phyloP scores from a whole-genome alignment of 176 grass and related monocot genomes.

The Phoenix dactylifera region DNA sequence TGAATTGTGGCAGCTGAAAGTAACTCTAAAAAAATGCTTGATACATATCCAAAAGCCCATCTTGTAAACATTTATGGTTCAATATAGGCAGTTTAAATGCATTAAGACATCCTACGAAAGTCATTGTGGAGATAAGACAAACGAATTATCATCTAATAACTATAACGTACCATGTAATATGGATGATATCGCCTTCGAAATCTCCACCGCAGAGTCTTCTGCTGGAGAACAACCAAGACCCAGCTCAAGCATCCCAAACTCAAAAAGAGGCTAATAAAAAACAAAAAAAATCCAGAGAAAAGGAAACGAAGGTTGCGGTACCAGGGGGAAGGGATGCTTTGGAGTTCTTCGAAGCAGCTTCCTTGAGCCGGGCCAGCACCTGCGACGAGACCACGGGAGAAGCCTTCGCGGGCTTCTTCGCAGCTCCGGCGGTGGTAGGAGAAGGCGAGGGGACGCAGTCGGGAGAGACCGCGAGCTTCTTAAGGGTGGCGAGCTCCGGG shows the following conservation, averaged over 20 bases:
- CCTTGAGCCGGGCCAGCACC: constrained; percentile 13
- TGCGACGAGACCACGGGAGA: not conserved
- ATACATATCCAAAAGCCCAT: too few species aligned
- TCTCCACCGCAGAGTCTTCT: not conserved
- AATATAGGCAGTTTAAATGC: too few species aligned
- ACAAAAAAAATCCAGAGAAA: not conserved
- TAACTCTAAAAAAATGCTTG: too few species aligned
- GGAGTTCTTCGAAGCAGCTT: not conserved
- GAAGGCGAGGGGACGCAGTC: not conserved
- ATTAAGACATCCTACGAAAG: too few species aligned
- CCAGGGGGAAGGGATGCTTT: not conserved
- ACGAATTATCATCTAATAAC: not conserved
- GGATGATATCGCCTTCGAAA: constrained; percentile 5
- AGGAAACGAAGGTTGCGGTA: not conserved
- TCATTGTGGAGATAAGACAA: not conserved
- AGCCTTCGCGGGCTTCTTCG: not conserved
- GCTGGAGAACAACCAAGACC: not conserved
- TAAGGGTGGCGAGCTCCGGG: not conserved
- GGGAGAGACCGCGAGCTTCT: not conserved
- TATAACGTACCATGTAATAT: constrained; percentile 8
- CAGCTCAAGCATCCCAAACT: too few species aligned
- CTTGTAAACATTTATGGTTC: too few species aligned
- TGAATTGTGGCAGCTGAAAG: too few species aligned
- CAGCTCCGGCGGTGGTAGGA: not conserved
- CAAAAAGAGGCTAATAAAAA: not conserved